Evolutionary conservation across 805 yeast species (phyloP).

Genomic region (Kodamaea neixiangensis): DNA sequence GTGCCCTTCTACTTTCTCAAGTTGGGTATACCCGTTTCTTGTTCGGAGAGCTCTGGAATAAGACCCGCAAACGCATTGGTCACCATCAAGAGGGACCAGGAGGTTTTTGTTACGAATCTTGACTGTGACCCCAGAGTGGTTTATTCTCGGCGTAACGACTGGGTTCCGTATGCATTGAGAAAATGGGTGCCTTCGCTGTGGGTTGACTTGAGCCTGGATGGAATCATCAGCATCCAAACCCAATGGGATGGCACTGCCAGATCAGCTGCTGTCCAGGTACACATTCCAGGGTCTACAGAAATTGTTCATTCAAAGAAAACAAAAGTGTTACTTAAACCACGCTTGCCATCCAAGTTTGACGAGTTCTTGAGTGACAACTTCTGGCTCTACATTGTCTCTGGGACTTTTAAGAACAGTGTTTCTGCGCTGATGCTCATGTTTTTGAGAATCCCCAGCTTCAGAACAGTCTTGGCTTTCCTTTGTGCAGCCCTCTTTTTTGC

Average conservation of each 20-base stretch:
- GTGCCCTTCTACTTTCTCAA: background rate
- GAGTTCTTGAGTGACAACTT: background rate
- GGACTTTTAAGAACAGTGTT: background rate
- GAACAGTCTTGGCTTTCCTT: background rate
- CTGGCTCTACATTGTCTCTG: background rate
- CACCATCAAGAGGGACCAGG: background rate
- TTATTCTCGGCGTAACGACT: background rate
- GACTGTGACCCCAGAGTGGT: background rate
- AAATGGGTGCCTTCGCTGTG: background rate
- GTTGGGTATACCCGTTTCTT: background rate
- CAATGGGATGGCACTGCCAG: background rate
- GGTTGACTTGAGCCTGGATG: background rate
- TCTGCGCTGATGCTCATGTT: background rate
- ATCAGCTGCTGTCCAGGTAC: background rate
- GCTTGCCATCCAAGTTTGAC: background rate
- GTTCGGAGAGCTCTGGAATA: background rate
- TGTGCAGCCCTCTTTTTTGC: background rate
- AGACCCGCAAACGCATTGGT: background rate
- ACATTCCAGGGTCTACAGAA: background rate
- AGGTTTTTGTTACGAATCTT: background rate
- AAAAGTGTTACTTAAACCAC: background rate
- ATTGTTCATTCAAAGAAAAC: background rate
- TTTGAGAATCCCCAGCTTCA: background rate
- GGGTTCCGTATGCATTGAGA: constrained; percentile 3
- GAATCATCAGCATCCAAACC: background rate